Conservation (phyloP, 2,329 filamentous ascomycete species). For the Colletotrichum navitas region DNA sequence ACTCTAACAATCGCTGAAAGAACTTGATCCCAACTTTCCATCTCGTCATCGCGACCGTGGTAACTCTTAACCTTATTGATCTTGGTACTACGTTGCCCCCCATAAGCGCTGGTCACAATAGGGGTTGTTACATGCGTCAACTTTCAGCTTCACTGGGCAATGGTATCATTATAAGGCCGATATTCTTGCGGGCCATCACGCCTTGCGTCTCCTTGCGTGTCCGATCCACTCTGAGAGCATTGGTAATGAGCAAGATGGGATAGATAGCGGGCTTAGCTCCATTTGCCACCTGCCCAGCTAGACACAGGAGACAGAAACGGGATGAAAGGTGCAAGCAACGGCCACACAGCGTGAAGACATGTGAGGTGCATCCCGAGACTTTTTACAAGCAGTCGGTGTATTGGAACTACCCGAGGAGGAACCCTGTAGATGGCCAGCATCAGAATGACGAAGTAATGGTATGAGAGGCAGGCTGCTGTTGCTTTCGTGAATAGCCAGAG, state of each 20-base stretch:
- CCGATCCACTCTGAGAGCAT: neutral
- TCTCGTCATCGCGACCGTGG: neutral
- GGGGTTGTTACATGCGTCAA: constrained; percentile 20
- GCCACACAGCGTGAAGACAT: neutral
- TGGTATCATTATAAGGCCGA: neutral
- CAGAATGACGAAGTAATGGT: no score
- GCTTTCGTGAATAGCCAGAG: neutral
- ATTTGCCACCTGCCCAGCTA: neutral
- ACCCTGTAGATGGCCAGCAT: neutral
- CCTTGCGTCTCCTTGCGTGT: neutral
- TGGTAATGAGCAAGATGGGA: neutral
- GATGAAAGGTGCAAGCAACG: no score
- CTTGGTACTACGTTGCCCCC: neutral
- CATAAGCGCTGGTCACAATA: neutral
- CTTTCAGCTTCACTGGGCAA: constrained; percentile 3
- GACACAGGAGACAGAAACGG: neutral
- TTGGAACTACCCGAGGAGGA: neutral
- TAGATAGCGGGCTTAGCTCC: neutral
- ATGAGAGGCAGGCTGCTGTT: neutral
- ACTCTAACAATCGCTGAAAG: neutral
- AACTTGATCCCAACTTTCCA: neutral
- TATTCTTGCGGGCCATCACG: neutral
- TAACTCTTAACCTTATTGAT: neutral
- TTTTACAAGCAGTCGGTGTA: constrained; percentile 6
- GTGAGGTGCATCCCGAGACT: neutral